Percentiles rank a stretch among this genome's conserved stretches.
phyloP scores from a whole-genome alignment of 768 basidiomycete genomes.

The Pholiota conissans region DNA sequence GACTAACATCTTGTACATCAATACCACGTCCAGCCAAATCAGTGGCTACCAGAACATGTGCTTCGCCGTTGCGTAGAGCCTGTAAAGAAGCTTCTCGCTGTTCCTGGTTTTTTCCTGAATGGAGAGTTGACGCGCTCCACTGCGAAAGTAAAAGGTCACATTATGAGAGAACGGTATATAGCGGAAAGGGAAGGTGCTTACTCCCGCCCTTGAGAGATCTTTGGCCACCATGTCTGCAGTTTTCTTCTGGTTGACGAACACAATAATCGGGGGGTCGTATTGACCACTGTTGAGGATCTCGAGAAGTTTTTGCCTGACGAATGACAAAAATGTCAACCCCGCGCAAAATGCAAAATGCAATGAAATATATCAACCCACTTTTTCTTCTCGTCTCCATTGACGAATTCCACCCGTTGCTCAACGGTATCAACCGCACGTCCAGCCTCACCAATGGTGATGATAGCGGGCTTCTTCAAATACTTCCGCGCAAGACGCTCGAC shows the following conservation, averaged over 20 bases:
- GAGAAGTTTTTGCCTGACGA: constrained; percentile 70
- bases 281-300: constrained; percentile 90
- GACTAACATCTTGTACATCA: constrained; percentile 94
- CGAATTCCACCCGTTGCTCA: constrained; percentile 94
- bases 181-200: constrained; percentile 40
- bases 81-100: constrained; percentile 94
- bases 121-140: constrained; percentile 91
- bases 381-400: constrained; percentile 93
- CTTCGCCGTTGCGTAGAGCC: constrained; percentile 80
- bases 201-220: constrained; percentile 86
- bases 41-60: constrained; percentile 92
- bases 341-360: neutral
- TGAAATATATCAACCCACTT: constrained; percentile 56
- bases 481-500: constrained; percentile 95
- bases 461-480: constrained; percentile 89
- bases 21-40: constrained; percentile 99
- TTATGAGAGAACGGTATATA: constrained; percentile 2
- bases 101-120: constrained; percentile 97
- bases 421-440: constrained; percentile 98
- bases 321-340: constrained; percentile 14
- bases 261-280: constrained; percentile 90
- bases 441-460: constrained; percentile 97
- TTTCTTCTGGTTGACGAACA: constrained; percentile 99
- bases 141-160: constrained; percentile 31
- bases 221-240: constrained; percentile 98